Base-by-base conservation (phyloP, 352 stramenopile genomes). In the Globisporangium cylindrosporum region DNA sequence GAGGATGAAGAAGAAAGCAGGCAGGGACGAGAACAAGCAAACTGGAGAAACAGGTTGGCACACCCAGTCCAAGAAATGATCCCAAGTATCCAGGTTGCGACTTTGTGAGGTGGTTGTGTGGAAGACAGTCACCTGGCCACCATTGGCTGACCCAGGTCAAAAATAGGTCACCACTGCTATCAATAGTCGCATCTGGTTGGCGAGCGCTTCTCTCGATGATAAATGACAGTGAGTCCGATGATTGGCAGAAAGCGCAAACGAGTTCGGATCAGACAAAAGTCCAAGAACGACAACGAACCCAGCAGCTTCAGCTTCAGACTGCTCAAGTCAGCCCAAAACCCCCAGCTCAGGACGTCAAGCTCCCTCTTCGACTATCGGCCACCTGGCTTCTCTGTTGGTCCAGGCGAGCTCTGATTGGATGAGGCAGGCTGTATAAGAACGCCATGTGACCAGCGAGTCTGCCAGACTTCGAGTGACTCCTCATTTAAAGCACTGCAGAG, bases 1-100 rank as follows among this genome's bases (percentile, higher is more conserved):
- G 56, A 61, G 32, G 32, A 48, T 48, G 56, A 61, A 15, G 54
- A 59, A 43, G 48, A 27, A 49, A n/a, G 15, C 29, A 27, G 18
- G 27, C 27, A 43, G 29, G 18, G 18, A 3, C 22, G 24, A 24
- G 5, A 6, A 29, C 7, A 20, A n/a, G n/a, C 20, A 61, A 61
- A 27, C 20, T 22, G 41, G n/a, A 49, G 41, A 49, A 20, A 22
- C 41, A 49, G 41, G 41, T 49, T 49, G 41, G 18, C 41, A 49
- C 41, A 49, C 15, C n/a, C 15, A 49, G 15, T 49, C 41, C 41
- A 49, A 48, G 41, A 1, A 49, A 9, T 49, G 41, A 20, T 20
- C 38, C 3, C 38, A 20, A 48, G 18, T 5, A 49, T 46, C 38
- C 38, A 43, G 36, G 12, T 18, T 43, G 9, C 4, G 10, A 43